Evolutionary conservation across 352 stramenopile genomes (phyloP).

Genomic region (Phytophthora rubi): DNA sequence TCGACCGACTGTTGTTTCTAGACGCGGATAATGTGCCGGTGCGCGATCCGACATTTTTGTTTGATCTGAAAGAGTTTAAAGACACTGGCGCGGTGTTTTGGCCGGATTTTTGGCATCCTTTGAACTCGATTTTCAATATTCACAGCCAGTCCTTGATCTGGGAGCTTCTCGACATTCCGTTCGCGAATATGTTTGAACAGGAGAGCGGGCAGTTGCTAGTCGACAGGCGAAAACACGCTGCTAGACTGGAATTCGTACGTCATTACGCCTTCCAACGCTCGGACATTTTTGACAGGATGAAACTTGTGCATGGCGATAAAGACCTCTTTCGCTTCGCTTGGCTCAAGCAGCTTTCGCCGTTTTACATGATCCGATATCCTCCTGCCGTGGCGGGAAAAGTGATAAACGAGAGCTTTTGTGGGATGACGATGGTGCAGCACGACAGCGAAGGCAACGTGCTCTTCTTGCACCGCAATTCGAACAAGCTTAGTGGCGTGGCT

Average conservation of each 20-base stretch:
- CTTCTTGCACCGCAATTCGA: constrained; percentile 59
- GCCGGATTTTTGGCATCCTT: constrained; percentile 70
- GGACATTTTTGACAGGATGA: constrained; percentile 33
- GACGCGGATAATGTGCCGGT: constrained; percentile 61
- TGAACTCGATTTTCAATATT: constrained; percentile 65
- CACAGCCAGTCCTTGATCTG: constrained; percentile 55
- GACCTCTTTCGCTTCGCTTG: constrained; percentile 62
- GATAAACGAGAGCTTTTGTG: constrained; percentile 46
- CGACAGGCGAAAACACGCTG: constrained; percentile 33
- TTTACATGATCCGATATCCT: constrained; percentile 46
- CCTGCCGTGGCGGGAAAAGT: constrained; percentile 45
- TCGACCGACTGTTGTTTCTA: constrained; percentile 54
- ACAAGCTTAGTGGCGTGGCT: constrained; percentile 36
- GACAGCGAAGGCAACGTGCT: constrained; percentile 39
- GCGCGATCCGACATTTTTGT: constrained; percentile 53
- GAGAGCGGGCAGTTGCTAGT: constrained; percentile 64
- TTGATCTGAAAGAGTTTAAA: constrained; percentile 39
- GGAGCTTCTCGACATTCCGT: constrained; percentile 47
- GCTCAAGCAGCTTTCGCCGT: constrained; percentile 48
- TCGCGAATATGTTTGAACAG: constrained; percentile 69
- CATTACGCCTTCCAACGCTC: constrained; percentile 45
- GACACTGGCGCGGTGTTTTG: constrained; percentile 62
- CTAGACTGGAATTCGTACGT: constrained; percentile 37
- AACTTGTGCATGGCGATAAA: constrained; percentile 58
- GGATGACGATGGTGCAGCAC: constrained; percentile 54